These are phyloP conservation scores for Boechera retrofracta DNA, from an alignment of 345 rosid species.

Conservation along the genomic window DNA sequence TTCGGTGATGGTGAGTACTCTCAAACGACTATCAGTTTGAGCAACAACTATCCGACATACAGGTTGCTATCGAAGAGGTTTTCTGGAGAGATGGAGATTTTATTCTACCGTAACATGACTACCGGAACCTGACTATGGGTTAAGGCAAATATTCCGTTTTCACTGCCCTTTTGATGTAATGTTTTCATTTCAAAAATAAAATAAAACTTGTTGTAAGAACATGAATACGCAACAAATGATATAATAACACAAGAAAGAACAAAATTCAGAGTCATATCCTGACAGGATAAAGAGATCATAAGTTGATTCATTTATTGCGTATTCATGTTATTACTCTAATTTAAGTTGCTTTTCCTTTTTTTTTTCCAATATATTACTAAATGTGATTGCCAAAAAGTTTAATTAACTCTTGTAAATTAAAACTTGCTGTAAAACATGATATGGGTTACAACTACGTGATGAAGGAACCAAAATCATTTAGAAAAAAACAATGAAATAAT, in stretches of 20 bases:
- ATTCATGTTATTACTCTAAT: too few species aligned
- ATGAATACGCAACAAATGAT: not conserved
- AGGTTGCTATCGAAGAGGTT: constrained; percentile 9
- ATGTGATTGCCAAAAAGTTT: too few species aligned
- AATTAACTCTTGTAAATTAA: too few species aligned
- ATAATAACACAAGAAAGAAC: not conserved
- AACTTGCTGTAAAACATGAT: too few species aligned
- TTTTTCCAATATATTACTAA: too few species aligned
- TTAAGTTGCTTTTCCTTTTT: too few species aligned
- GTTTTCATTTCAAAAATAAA: not conserved
- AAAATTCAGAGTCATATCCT: not conserved
- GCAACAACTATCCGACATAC: not conserved
- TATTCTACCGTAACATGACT: not conserved
- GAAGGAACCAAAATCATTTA: too few species aligned
- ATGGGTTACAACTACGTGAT: too few species aligned
- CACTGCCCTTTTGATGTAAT: not conserved
- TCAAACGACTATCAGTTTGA: constrained; percentile 21
- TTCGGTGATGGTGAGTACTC: not conserved
- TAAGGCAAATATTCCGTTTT: not conserved
- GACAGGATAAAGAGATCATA: too few species aligned
- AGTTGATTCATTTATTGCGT: too few species aligned
- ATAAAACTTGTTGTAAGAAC: constrained; percentile 20
- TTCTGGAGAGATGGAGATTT: constrained; percentile 36
- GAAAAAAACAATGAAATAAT: too few species aligned
- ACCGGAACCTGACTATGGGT: not conserved